A percentile compares a stretch with the other conserved stretches of the same genome.
These are phyloP conservation scores for Balakata baccata DNA, from an alignment of 345 rosid genomes.

Conservation along the genomic window DNA sequence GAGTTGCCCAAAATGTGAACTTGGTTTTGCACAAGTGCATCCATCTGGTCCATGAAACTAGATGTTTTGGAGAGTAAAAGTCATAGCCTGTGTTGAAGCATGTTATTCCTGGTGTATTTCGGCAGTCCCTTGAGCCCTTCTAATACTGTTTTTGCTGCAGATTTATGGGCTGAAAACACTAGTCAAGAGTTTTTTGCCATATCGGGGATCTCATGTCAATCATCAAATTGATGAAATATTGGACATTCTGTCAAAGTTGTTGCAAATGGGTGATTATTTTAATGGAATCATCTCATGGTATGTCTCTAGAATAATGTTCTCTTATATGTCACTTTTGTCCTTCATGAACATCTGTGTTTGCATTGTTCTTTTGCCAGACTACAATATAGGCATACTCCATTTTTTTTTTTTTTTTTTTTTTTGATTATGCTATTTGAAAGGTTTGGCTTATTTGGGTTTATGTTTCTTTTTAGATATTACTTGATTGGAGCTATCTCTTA, in stretches of 20 bases:
- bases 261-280: conserved; percentile 40
- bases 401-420: not conserved
- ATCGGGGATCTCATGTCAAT: conserved; percentile 46
- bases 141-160: conserved; percentile 40
- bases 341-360: not conserved
- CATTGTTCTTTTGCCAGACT: not conserved
- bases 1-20: no score
- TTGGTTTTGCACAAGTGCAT: no score
- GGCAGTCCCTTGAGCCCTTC: not conserved
- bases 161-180: conserved; percentile 78
- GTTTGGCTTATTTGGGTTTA: not conserved
- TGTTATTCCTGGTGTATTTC: not conserved
- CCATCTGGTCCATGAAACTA: no score
- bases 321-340: no score
- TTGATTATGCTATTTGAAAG: not conserved
- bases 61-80: not conserved
- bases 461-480: not conserved
- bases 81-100: not conserved
- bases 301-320: conserved; percentile 10
- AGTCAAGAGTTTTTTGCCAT: conserved; percentile 78
- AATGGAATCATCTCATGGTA: conserved; percentile 49
- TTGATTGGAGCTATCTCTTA: not conserved
- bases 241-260: conserved; percentile 50
- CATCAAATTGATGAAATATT: conserved; percentile 51
- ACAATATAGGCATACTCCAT: not conserved